Conservation (phyloP, 2,329 filamentous ascomycete genomes). For the Paracoccidioides brasiliensis region DNA sequence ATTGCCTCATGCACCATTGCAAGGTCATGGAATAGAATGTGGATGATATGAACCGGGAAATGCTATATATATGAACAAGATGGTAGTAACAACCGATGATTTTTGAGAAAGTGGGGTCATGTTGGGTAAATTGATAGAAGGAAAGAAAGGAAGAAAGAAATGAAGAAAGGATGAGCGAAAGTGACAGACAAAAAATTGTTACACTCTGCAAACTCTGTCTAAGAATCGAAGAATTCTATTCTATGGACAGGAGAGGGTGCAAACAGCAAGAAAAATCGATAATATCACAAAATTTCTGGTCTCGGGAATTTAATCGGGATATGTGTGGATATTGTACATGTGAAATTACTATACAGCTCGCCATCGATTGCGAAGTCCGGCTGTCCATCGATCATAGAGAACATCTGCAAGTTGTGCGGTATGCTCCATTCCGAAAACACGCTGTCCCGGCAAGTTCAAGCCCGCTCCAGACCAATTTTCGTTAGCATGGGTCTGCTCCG, state of each 20-base stretch:
- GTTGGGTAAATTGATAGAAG: too few species aligned
- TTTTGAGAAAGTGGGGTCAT: not conserved
- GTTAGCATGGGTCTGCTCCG: slow-evolving; percentile 22
- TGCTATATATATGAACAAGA: not conserved
- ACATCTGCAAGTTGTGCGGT: slow-evolving; percentile 80
- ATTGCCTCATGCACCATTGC: not conserved
- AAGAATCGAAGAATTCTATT: not conserved
- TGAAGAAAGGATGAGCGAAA: not conserved
- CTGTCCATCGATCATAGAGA: slow-evolving; percentile 79
- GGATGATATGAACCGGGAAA: not conserved
- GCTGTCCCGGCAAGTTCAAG: slow-evolving; percentile 42
- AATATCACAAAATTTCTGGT: not conserved
- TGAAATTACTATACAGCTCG: slow-evolving; percentile 20
- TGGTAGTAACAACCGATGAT: not conserved
- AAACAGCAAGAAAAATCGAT: not conserved
- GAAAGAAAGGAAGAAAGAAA: too few species aligned
- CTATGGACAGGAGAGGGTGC: not conserved
- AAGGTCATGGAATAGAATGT: not conserved
- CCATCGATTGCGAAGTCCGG: slow-evolving; percentile 65
- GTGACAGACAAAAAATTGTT: not conserved
- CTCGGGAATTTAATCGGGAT: not conserved
- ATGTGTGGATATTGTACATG: not conserved
- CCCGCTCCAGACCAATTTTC: slow-evolving; percentile 23
- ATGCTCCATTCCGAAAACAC: slow-evolving; percentile 73
- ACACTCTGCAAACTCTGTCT: not conserved